Conservation (phyloP, 2,329 filamentous ascomycete species). For the Colletotrichum truncatum region DNA sequence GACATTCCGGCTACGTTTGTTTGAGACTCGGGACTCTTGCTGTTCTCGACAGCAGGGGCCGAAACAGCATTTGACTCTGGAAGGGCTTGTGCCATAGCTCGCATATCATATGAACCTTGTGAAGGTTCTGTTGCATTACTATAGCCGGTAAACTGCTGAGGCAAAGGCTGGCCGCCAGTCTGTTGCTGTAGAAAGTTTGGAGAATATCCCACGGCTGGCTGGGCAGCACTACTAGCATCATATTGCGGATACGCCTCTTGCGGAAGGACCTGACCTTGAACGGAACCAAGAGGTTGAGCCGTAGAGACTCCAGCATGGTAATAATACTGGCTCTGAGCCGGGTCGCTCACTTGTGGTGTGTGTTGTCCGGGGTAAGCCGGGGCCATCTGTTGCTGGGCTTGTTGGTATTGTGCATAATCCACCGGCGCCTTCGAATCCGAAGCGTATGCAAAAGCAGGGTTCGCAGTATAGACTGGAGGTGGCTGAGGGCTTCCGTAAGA, state of each 20-base stretch:
- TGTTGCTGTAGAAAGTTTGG: too few species aligned
- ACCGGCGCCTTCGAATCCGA: background rate
- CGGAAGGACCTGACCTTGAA: too few species aligned
- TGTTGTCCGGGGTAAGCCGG: background rate
- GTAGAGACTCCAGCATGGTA: too few species aligned
- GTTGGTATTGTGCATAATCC: background rate
- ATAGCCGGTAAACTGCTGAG: background rate
- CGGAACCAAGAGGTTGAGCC: too few species aligned
- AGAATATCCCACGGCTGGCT: too few species aligned
- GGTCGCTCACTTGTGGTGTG: background rate
- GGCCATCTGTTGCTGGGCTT: background rate
- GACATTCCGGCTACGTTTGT: too few species aligned
- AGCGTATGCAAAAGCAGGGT: background rate
- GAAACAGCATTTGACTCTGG: background rate
- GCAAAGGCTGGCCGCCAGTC: too few species aligned
- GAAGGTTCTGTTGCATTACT: background rate
- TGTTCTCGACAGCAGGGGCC: background rate
- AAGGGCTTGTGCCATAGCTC: conserved; percentile 6
- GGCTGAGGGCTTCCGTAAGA: conserved; percentile 3
- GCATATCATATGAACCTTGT: conserved; percentile 11
- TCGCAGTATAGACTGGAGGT: conserved; percentile 16
- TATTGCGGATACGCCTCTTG: background rate
- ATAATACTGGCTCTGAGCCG: too few species aligned
- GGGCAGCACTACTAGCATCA: background rate
- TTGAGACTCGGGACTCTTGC: background rate